Evolutionary conservation across 2,329 filamentous ascomycete genomes (phyloP).

Genomic region (Helminthosporium solani): DNA sequence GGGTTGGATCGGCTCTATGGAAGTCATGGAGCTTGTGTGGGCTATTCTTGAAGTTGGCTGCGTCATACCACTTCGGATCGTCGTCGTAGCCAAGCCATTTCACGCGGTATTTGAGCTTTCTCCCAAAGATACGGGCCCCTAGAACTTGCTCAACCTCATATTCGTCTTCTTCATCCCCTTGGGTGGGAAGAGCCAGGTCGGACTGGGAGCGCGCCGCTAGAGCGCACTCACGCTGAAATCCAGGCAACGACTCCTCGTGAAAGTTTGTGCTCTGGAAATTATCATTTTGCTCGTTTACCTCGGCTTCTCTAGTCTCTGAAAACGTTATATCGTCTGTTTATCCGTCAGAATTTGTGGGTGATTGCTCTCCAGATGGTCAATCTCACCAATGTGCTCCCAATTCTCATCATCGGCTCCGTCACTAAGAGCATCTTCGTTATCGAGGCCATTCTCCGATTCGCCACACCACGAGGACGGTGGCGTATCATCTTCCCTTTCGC

Average conservation of each 20-base stretch:
- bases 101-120: conserved; percentile 9
- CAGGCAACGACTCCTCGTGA: conserved; percentile 6
- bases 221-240: conserved; percentile 7
- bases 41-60: conserved; percentile 13
- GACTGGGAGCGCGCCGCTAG: conserved; percentile 3
- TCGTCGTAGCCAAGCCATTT: conserved; percentile 10
- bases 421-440: conserved; percentile 4
- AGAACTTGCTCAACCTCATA: conserved; percentile 8
- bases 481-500: conserved; percentile 7
- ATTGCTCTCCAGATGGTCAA: conserved; percentile 11
- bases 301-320: conserved; percentile 4
- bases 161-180: conserved; percentile 8
- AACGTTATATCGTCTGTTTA: conserved; percentile 11
- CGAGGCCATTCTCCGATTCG: conserved; percentile 9
- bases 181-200: conserved; percentile 9
- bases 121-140: conserved; percentile 4
- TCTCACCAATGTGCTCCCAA: conserved; percentile 10
- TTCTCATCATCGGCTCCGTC: conserved; percentile 1
- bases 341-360: conserved; percentile 9
- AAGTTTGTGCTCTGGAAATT: conserved; percentile 10
- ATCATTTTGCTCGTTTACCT: conserved; percentile 8
- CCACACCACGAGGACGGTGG: conserved; percentile 7
- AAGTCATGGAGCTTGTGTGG: conserved; percentile 9
- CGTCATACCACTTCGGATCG: conserved; percentile 12
- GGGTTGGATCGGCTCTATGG: conserved; percentile 5